phyloP scores from a whole-genome alignment of 768 basidiomycete genomes.

The Russula olivacea region DNA sequence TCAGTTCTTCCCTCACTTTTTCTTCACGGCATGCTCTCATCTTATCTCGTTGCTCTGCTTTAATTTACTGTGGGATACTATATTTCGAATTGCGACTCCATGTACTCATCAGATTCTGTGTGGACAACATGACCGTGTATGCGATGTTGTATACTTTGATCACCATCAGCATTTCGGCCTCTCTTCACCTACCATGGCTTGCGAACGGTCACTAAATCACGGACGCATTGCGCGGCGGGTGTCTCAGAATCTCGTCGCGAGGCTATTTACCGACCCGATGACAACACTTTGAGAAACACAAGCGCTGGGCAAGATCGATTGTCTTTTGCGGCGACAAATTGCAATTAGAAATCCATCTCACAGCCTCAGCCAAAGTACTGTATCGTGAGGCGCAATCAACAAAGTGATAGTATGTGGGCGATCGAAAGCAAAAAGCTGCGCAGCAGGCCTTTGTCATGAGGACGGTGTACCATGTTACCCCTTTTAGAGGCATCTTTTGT shows the following conservation, averaged over 20 bases:
- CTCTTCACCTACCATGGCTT: neutral
- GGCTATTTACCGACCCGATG: neutral
- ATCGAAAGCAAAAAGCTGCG: conserved; percentile 4
- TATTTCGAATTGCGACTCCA: neutral
- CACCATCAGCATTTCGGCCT: neutral
- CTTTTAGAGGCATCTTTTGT: neutral
- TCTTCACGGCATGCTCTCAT: neutral
- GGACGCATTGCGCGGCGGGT: neutral
- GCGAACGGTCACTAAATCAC: neutral
- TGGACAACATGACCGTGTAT: conserved; percentile 17
- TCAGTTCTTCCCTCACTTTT: neutral
- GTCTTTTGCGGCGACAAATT: neutral
- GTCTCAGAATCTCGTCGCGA: neutral
- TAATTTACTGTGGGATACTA: conserved; percentile 16
- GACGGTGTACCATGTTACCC: neutral
- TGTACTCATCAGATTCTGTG: conserved; percentile 14
- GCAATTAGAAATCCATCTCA: neutral
- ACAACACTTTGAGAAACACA: neutral
- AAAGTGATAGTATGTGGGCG: neutral
- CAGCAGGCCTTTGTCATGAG: conserved; percentile 7
- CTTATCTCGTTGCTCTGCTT: neutral
- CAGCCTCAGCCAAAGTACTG: conserved; percentile 1
- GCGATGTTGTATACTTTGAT: conserved; percentile 9
- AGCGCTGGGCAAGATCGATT: neutral
- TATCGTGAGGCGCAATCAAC: neutral